phyloP scores from a whole-genome alignment of 2,329 filamentous ascomycete genomes.

The Colletotrichum melonis region DNA sequence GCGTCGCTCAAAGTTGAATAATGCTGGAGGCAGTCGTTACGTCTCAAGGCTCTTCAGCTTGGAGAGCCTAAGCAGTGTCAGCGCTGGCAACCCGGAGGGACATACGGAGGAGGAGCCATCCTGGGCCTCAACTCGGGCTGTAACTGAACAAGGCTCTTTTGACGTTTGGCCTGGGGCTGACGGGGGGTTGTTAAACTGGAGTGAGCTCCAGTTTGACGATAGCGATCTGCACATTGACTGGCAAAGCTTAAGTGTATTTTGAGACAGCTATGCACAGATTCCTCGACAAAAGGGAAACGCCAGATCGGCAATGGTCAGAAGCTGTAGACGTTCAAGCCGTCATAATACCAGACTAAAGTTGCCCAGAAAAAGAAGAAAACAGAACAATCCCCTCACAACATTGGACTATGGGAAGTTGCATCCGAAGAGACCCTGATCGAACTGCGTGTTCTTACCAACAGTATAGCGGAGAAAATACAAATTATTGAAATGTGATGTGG shows the following conservation, averaged over 20 bases:
- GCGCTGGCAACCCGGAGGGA: not conserved
- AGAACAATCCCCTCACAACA: too few species aligned
- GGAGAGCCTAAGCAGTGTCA: not conserved
- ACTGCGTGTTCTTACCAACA: too few species aligned
- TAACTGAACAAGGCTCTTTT: not conserved
- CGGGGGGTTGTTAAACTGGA: not conserved
- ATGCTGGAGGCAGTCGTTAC: not conserved
- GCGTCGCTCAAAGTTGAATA: not conserved
- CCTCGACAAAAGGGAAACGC: too few species aligned
- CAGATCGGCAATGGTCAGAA: not conserved
- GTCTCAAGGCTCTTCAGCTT: not conserved
- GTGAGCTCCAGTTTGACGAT: not conserved
- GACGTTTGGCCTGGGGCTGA: not conserved
- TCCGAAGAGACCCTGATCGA: too few species aligned
- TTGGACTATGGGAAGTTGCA: too few species aligned
- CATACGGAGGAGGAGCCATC: not conserved
- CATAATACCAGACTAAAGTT: too few species aligned
- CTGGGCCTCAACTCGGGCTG: not conserved
- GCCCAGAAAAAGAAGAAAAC: too few species aligned
- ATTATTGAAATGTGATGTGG: too few species aligned
- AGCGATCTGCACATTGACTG: not conserved
- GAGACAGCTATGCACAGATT: not conserved
- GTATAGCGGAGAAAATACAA: too few species aligned
- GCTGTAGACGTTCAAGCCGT: not conserved
- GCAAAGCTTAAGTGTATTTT: not conserved